Base-by-base conservation (phyloP, 2,329 filamentous ascomycete species). In the Plectosphaerella sp. region DNA sequence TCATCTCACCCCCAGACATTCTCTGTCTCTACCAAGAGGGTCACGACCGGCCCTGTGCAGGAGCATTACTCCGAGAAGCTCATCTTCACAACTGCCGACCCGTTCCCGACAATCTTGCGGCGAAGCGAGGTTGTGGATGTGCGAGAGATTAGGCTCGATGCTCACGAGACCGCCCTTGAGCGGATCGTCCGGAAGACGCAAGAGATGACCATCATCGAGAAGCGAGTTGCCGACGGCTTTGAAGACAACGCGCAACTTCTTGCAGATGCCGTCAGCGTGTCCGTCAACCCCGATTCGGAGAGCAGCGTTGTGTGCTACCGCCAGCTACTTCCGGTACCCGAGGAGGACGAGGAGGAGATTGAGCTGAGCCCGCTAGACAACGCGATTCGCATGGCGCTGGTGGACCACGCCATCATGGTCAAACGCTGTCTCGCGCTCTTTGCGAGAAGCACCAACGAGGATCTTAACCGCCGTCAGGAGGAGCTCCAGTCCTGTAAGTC, bases 41-140 rank as follows among this genome's bases (percentile, higher is more conserved):
- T 83, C 59, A 88, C 87, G 2, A 79, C 76, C 11, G 86, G 89
- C 11, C 80, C 84, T 1, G 84, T 88, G 3, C 76, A 82, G 20
- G 86, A 89, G 50, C 89, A 94, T 60, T 88, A 79, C 56, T 85
- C 91, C 0, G 89, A 96, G 65, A 97, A 97, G 75, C 79, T 85
- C 0, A 71, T 97, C 1, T 96, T 91, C 66, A 88, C 84, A 0
- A 93, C 91, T 1, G 86, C 86, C 0, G 92, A 97, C 61, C 72
- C 86, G 1, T 97, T 97, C 72, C 94, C 93, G 1, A 97, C 92
- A 1, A 95, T 97, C 47, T 74, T 97, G 24, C 83, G 91, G 33
- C 83, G 92, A 51, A 96, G 90, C 60, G 92, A 97, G 70, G 88
- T 97, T 54, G 72, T 95, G 14, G 75, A 82, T 7, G 77, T 81